Evolutionary conservation across 306 rosid species (phyloP).

Genomic region (Dalbergia cochinchinensis): DNA sequence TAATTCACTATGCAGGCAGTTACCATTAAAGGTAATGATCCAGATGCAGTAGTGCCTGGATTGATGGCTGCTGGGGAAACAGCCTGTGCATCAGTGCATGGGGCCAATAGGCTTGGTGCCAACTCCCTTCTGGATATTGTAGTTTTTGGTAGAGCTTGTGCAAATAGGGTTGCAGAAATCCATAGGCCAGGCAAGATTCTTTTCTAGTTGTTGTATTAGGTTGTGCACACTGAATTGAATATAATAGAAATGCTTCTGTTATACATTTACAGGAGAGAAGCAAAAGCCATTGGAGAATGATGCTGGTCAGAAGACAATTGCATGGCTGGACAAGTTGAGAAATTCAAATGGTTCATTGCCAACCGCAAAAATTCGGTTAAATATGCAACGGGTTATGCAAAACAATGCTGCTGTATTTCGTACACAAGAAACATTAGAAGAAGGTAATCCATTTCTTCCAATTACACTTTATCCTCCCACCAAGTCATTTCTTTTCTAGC

Average conservation of each 20-base stretch:
- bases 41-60: slow-evolving; percentile 79
- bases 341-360: slow-evolving; percentile 87
- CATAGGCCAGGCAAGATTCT: slow-evolving; percentile 74
- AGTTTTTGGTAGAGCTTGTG: slow-evolving; percentile 94
- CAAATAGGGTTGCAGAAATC: slow-evolving; percentile 90
- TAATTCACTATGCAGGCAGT: slow-evolving; percentile 62
- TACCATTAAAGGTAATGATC: slow-evolving; percentile 74
- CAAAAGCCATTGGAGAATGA: slow-evolving; percentile 90
- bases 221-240: not conserved
- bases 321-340: slow-evolving; percentile 94
- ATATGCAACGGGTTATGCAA: slow-evolving; percentile 98
- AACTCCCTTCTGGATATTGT: slow-evolving; percentile 94
- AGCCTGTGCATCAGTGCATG: slow-evolving; percentile 95
- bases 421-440: slow-evolving; percentile 90
- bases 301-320: slow-evolving; percentile 92
- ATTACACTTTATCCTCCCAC: not conserved
- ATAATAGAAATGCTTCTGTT: not conserved
- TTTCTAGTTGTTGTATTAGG: not conserved
- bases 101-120: slow-evolving; percentile 96
- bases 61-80: slow-evolving; percentile 96
- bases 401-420: slow-evolving; percentile 98
- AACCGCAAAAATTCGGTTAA: slow-evolving; percentile 83
- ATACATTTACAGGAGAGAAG: slow-evolving; percentile 70
- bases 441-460: slow-evolving; percentile 59
- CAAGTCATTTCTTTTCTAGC: not conserved